phyloP scores from a whole-genome alignment of 768 basidiomycete genomes.

The Psilocybe cubensis region DNA sequence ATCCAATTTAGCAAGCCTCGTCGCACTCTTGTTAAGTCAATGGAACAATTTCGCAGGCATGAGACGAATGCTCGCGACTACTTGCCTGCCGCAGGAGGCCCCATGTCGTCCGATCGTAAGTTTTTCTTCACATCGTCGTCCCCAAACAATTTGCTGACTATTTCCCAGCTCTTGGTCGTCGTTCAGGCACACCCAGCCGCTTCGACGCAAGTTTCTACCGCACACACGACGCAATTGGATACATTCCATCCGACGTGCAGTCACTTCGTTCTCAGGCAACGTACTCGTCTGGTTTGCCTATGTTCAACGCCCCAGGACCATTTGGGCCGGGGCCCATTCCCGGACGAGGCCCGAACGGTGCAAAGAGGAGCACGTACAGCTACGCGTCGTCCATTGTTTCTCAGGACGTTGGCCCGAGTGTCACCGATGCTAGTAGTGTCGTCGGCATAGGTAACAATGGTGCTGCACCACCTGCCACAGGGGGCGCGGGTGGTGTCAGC shows the following conservation, averaged over 20 bases:
- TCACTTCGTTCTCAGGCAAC: conserved; percentile 97
- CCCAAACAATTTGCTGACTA: neutral
- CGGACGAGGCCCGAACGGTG: conserved; percentile 58
- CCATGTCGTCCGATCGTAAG: conserved; percentile 55
- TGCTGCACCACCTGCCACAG: no score
- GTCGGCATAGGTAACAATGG: conserved; percentile 43
- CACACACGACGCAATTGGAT: conserved; percentile 90
- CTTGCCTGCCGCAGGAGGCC: conserved; percentile 43
- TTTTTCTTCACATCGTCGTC: conserved; percentile 11
- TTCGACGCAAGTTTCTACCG: conserved; percentile 97
- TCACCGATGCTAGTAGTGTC: conserved; percentile 65
- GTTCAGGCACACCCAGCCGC: conserved; percentile 90
- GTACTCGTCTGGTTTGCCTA: conserved; percentile 89
- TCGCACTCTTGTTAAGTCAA: conserved; percentile 83
- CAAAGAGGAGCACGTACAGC: conserved; percentile 77
- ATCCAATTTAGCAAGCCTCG: conserved; percentile 99
- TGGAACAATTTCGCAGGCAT: conserved; percentile 93
- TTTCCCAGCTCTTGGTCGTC: conserved; percentile 47
- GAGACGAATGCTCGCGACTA: conserved; percentile 91
- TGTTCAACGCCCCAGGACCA: conserved; percentile 74
- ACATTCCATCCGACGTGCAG: conserved; percentile 95
- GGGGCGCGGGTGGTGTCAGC: no score
- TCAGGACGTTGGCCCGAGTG: conserved; percentile 77
- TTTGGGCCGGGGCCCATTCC: conserved; percentile 65
- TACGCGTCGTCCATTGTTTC: conserved; percentile 94